phyloP scores from a whole-genome alignment of 805 yeast species.

The Candida sithepensis region DNA sequence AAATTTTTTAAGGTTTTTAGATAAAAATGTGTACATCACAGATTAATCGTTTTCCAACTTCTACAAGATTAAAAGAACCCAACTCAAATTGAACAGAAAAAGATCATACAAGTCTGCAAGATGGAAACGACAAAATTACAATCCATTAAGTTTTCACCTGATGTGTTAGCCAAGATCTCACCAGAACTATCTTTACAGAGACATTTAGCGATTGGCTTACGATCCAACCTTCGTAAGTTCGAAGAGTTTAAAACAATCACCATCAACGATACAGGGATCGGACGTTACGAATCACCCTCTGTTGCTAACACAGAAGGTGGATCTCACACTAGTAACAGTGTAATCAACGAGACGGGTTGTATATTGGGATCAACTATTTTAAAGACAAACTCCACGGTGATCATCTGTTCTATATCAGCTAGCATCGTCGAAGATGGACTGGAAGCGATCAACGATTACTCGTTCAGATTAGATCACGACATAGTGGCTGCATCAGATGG shows the following conservation, averaged over 20 bases:
- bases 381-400: constrained; percentile 68
- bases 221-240: constrained; percentile 71
- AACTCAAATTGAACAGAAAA: too few species aligned
- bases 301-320: too few species aligned
- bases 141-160: constrained; percentile 71
- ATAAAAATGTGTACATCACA: too few species aligned
- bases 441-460: constrained; percentile 39
- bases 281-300: constrained; percentile 24
- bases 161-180: constrained; percentile 75
- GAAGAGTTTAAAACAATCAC: constrained; percentile 66
- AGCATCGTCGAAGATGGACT: constrained; percentile 58
- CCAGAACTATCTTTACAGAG: constrained; percentile 82
- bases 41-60: too few species aligned
- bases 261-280: constrained; percentile 36
- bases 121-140: constrained; percentile 16
- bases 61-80: too few species aligned
- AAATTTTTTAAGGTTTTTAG: background rate
- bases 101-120: background rate
- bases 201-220: constrained; percentile 67
- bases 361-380: constrained; percentile 67
- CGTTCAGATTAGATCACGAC: constrained; percentile 36
- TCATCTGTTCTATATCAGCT: constrained; percentile 67
- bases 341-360: constrained; percentile 12
- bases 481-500: constrained; percentile 22
- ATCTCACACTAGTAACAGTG: background rate